Evolutionary conservation across 169 alveolate species (phyloP).

Genomic region (Eimeria praecox): DNA sequence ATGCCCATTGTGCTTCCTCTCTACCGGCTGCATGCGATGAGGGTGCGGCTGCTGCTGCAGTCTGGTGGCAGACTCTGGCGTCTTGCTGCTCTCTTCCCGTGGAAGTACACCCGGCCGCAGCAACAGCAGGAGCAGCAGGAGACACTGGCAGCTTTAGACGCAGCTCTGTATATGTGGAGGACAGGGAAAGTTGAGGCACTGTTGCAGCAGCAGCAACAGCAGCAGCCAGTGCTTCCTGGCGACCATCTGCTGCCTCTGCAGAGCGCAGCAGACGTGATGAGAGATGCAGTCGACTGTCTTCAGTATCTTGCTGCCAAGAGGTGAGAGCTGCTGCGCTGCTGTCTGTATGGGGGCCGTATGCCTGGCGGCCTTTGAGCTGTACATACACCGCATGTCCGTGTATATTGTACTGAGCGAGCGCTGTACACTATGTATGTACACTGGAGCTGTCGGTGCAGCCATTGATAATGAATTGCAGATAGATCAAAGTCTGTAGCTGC

Average conservation of each 20-base stretch:
- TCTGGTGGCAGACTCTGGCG: conserved; percentile 76
- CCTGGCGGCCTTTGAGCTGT: not conserved
- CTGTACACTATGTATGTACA: too few species aligned
- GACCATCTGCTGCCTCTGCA: conserved; percentile 45
- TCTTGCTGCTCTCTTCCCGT: conserved; percentile 80
- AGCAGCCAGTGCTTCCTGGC: conserved; percentile 33
- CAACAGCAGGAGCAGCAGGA: not conserved
- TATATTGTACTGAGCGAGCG: too few species aligned
- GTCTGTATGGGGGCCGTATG: too few species aligned
- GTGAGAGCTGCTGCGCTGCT: not conserved
- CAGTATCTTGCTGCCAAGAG: conserved; percentile 74
- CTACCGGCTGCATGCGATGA: conserved; percentile 71
- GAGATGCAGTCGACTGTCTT: conserved; percentile 63
- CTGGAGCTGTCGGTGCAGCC: too few species aligned
- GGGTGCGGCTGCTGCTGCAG: conserved; percentile 65
- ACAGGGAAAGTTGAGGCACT: conserved; percentile 33
- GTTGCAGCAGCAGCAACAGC: conserved; percentile 70
- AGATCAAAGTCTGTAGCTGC: too few species aligned
- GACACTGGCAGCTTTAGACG: not conserved
- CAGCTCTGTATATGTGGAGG: conserved; percentile 7
- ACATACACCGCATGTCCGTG: not conserved
- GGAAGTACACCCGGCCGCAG: conserved; percentile 39
- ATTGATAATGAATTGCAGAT: too few species aligned
- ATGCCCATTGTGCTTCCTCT: conserved; percentile 74
- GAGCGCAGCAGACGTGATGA: conserved; percentile 74